Evolutionary conservation across 2,329 filamentous ascomycete genomes (phyloP), one percentile per base, ranked within the genome.

Genomic region (Cladosporium sp.): DNA sequence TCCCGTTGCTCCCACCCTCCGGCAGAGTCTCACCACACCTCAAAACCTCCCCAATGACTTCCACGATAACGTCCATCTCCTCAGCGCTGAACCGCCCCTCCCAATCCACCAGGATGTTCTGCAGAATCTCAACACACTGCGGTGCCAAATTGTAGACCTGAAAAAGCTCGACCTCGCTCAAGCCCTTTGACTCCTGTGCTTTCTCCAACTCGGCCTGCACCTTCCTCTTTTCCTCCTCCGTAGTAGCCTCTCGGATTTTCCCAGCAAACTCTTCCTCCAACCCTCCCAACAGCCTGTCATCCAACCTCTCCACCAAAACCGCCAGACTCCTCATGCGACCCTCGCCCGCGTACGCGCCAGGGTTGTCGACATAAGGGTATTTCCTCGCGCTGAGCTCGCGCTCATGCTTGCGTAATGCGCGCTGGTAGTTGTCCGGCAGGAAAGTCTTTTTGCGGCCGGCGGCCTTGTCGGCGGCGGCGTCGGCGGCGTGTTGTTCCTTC

Each of bases 21-120:
- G 50, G 50, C 36, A 52, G n/a, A 13, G 3, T 41, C 29, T 57
- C 56, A 34, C 55, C 53, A 36, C 15, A 43, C 12, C 56, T 47
- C 24, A 54, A 58, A 11, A 61, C 56, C 39, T 60, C 56, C 18
- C 50, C 55, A 7, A 66, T 53, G 17, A 58, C 56, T 32, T 66
- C 57, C 32, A 67, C 54, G 18, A 69, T 55, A 20, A 57, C 36
- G 47, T 64, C 57, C 56, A 61, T 61, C 54, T 69, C 64, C 40
- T 68, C 64, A 0, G 50, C 50, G 1, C 60, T 60, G 24, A 65
- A 68, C 24, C 66, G 52, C 18, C 63, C 62, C 37, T 67, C 66
- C 27, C 56, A 53, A 48, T 64, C 63, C 54, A 68, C 66, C 27
- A 69, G 60, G 60, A 68, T 67, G 9, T 64, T 63, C 55, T 66